These are phyloP conservation scores for Physaria fendleri DNA, from an alignment of 345 rosid species.

Conservation along the genomic window DNA sequence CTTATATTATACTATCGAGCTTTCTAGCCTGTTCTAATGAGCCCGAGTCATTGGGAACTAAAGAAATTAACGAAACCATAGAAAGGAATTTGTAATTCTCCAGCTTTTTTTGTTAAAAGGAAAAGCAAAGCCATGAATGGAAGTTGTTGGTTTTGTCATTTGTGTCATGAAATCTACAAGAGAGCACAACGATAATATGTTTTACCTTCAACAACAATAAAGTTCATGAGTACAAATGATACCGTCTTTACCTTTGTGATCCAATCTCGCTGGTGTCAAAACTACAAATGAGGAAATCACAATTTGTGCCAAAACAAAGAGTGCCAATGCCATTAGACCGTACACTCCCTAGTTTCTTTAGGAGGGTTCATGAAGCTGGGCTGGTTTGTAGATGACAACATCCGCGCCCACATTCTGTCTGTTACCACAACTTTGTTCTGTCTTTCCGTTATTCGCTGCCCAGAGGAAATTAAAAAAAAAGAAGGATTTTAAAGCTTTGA, in stretches of 20 bases:
- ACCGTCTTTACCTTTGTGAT: not conserved
- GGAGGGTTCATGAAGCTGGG: slow-evolving; percentile 54
- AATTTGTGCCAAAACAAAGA: slow-evolving; percentile 6
- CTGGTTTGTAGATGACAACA: slow-evolving; percentile 69
- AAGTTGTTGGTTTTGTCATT: too few species aligned
- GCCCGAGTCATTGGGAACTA: too few species aligned
- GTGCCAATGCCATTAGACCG: not conserved
- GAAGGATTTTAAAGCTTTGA: not conserved
- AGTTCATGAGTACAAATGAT: not conserved
- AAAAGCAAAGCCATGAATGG: too few species aligned
- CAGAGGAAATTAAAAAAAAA: not conserved
- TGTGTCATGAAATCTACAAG: not conserved
- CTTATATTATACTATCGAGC: too few species aligned
- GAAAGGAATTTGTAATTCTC: too few species aligned
- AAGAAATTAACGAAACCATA: too few species aligned
- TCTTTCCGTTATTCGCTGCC: slow-evolving; percentile 59
- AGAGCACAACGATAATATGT: not conserved
- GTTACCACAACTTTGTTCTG: slow-evolving; percentile 71
- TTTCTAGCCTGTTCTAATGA: too few species aligned
- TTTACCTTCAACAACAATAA: not conserved
- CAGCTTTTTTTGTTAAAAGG: too few species aligned
- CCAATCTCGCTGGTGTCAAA: slow-evolving; percentile 10
- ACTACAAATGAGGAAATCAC: slow-evolving; percentile 11
- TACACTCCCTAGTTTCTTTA: slow-evolving; percentile 7
- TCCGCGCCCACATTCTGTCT: slow-evolving; percentile 87